Evolutionary conservation across 192 early-diverging fungal genomes (phyloP).

Genomic region (Paraglomus occultum): DNA sequence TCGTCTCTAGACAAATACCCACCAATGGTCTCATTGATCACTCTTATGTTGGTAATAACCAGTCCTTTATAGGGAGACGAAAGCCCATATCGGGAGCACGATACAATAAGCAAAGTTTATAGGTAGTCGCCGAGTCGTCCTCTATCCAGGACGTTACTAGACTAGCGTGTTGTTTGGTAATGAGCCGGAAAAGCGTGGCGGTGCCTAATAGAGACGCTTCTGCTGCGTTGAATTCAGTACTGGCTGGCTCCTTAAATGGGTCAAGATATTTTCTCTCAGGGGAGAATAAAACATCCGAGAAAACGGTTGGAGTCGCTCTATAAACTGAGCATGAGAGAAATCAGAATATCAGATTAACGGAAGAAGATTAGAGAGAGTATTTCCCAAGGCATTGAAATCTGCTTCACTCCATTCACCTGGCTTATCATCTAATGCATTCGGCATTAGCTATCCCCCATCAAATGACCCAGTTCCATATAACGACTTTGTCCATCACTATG

Average conservation of each 20-base stretch:
- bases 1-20: no score
- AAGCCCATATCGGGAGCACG: no score
- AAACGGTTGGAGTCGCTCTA: not conserved
- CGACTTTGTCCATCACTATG: slow-evolving; percentile 4
- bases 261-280: not conserved
- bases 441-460: slow-evolving; percentile 8
- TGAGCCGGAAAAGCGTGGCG: not conserved
- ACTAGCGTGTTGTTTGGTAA: not conserved
- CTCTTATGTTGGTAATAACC: no score
- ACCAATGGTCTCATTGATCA: no score
- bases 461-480: slow-evolving; percentile 14
- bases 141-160: slow-evolving; percentile 19
- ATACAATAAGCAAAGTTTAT: no score
- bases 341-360: slow-evolving; percentile 10
- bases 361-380: not conserved
- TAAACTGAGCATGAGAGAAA: not conserved
- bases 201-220: not conserved
- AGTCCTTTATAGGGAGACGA: no score
- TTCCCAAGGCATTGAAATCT: not conserved
- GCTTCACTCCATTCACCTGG: not conserved
- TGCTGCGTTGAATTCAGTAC: not conserved
- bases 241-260: not conserved
- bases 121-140: not conserved
- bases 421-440: not conserved
- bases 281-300: not conserved